Evolutionary conservation across 176 grass and related monocot genomes (phyloP), one percentile per base, ranked within the genome.

Genomic region (Oryza brachyantha): DNA sequence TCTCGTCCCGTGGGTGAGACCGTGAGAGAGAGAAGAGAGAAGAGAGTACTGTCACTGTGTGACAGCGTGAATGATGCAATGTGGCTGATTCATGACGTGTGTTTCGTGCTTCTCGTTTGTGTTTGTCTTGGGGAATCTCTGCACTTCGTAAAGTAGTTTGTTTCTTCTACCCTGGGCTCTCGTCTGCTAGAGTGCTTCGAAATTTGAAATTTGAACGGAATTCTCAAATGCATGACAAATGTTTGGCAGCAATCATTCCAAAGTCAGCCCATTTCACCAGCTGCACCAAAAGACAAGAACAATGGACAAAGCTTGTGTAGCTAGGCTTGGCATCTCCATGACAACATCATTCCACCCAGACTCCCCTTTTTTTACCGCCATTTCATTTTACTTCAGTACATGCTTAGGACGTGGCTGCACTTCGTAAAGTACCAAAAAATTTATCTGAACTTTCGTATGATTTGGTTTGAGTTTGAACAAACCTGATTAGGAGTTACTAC

Each of bases 141-240:
- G 39, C 11, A 17, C 46, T 8, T 14, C n/a, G n/a, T n/a, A n/a
- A n/a, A n/a, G n/a, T n/a, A n/a, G 48, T 52, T 59, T 19, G 42
- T 29, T 8, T 1, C n/a, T 3, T 10, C 42, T 13, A 17, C 14
- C 21, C 40, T 39, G 80, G 57, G 61, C 43, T 65, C 11, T 39
- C 5, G 2, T 13, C 16, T n/a, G 32, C 26, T 7, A 1, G 52
- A 0, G 12, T 2, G 28, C 55, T 59, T 13, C 9, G 0, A 27
- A 73, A 60, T 83, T 86, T 22, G 74, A 83, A 83, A 65, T 82
- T 87, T 75, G 84, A 76, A 73, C 19, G 9, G 10, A 0, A 16
- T 25, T 28, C 14, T 11, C 58, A 22, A 22, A 65, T 25, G 32
- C 52, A 7, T 64, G 21, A 14, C 26, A 32, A 61, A 66, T 27